Conservation (phyloP, 345 rosid species). For the Barbarea vulgaris region DNA sequence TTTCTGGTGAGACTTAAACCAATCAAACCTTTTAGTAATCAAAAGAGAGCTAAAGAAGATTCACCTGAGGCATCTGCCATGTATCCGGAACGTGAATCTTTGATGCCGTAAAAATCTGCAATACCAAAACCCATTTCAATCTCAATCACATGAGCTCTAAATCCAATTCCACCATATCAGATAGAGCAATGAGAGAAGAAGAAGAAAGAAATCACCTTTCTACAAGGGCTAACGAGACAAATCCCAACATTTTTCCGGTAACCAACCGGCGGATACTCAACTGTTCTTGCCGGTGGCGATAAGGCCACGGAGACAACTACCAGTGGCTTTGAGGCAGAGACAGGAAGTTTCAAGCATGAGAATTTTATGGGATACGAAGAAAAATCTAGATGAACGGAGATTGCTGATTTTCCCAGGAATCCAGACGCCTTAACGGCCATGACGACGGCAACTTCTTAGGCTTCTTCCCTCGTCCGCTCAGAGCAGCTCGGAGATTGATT, state of each 20-base stretch:
- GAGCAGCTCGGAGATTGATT: constrained; percentile 2
- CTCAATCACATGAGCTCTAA: neutral
- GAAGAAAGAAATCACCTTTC: constrained; percentile 50
- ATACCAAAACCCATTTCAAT: constrained; percentile 29
- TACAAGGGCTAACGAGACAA: constrained; percentile 63
- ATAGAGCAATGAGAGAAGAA: neutral
- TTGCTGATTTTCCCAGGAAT: constrained; percentile 31
- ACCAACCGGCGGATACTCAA: constrained; percentile 76
- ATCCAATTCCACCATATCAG: neutral
- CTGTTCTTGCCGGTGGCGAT: constrained; percentile 37
- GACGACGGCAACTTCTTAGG: constrained; percentile 19
- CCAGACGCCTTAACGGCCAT: constrained; percentile 52
- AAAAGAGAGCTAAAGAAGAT: constrained; percentile 1
- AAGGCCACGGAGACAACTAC: constrained; percentile 38
- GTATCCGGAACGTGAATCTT: constrained; percentile 68
- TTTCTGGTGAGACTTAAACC: too few species aligned
- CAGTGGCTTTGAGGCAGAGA: constrained; percentile 26
- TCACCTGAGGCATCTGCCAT: constrained; percentile 92
- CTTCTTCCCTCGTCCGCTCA: constrained; percentile 10
- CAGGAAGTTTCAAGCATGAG: constrained; percentile 34
- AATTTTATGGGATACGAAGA: constrained; percentile 35
- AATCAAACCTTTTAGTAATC: neutral
- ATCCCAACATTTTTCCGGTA: constrained; percentile 78
- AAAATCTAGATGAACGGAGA: constrained; percentile 34
- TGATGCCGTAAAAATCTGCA: constrained; percentile 68